A percentile compares a stretch with the other conserved stretches of the same genome.
These are phyloP conservation scores for Rauvolfia tetraphylla DNA, from an alignment of 257 asterid genomes.

Conservation along the genomic window DNA sequence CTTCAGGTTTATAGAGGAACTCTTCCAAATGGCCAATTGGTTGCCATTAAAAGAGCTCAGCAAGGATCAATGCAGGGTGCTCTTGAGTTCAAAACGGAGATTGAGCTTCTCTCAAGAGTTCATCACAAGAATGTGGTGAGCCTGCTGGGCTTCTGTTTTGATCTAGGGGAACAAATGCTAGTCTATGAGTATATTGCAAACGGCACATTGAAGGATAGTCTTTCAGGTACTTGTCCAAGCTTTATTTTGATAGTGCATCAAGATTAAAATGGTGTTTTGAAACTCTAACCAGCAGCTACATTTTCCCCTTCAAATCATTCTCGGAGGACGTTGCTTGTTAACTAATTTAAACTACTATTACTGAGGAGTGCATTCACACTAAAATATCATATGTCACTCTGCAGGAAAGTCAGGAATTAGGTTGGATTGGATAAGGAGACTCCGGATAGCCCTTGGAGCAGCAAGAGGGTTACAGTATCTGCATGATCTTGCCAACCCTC, in stretches of 20 bases:
- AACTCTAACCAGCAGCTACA: neutral
- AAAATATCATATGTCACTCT: neutral
- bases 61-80: constrained; percentile 74
- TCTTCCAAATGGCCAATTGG: constrained; percentile 56
- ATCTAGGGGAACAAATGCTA: constrained; percentile 76
- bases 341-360: neutral
- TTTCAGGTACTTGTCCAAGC: constrained; percentile 51
- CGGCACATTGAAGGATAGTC: constrained; percentile 82
- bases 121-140: constrained; percentile 83
- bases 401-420: constrained; percentile 69
- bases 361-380: neutral
- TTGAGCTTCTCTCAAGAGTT: constrained; percentile 95
- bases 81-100: constrained; percentile 85
- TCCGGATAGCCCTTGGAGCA: constrained; percentile 74
- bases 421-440: constrained; percentile 87
- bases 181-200: constrained; percentile 69
- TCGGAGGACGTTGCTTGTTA: neutral
- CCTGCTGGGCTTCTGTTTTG: constrained; percentile 79
- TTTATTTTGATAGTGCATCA: neutral
- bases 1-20: constrained; percentile 75
- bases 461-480: constrained; percentile 84
- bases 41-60: constrained; percentile 82
- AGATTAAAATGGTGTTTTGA: neutral
- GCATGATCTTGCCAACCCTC: constrained; percentile 87
- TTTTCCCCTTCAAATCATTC: neutral